Evolutionary conservation across 352 stramenopile genomes (phyloP), one percentile per base, ranked within the genome.

Genomic region (Globisporangium spinosum): DNA sequence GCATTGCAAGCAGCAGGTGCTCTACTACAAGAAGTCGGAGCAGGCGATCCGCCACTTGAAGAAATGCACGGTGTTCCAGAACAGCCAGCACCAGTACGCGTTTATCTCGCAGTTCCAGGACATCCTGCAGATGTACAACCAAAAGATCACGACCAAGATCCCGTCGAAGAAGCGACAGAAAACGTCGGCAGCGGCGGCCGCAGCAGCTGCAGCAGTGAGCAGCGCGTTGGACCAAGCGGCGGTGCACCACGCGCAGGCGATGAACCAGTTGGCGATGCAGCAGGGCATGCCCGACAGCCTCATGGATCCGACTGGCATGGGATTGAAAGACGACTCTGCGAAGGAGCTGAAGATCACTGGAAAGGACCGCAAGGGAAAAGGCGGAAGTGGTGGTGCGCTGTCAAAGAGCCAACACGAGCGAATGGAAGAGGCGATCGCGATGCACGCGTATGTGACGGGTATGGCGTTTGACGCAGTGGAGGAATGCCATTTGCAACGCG

Each of bases 21-120:
- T 90, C 27, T 94, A 94, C 74, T 94, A 94, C 72, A 94, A 94
- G 61, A 94, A 93, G 63, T 94, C 86, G 34, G 86, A 94, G 75
- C 86, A 94, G 63, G 84, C 84, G 22, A 89, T 94, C 51, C 84
- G 86, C 35, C 86, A 94, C 64, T 56, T 94, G 12, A 94, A 94
- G 58, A 92, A 91, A 63, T 94, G 86, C 69, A 74, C 62, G 32
- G 79, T 78, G 10, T 94, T 94, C 74, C 86, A 94, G 67, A 86
- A 74, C 73, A 84, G 80, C 72, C 86, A 94, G 76, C 86, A 93
- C 70, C 86, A 94, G 70, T 91, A 86, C 61, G 70, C 81, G 17
- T 94, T 94, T 68, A 87, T 91, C 43, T 77, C 77, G 54, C 84
- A 93, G 68, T 94, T 91, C 70, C 78, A 87, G 47, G 86, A 94